Evolutionary conservation across 2,329 filamentous ascomycete species (phyloP), one percentile per base, ranked within the genome.

Genomic region (Monilinia fructigena): DNA sequence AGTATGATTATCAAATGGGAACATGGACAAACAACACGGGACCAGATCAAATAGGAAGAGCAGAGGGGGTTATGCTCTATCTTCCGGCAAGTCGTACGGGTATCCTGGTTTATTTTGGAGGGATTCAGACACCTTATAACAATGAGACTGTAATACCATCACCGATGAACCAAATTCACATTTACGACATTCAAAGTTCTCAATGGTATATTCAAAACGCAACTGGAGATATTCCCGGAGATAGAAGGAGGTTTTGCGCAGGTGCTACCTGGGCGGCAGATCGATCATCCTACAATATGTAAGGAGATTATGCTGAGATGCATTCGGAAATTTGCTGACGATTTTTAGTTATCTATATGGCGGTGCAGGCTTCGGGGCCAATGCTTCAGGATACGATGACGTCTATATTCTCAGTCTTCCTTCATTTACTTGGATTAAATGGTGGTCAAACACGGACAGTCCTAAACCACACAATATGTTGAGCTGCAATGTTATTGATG

Each of bases 211-310:
- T 76, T 12, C 86, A 89, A 72, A 81, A 78, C 11, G 84, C 86
- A 0, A 79, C 78, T 0, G 86, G 86, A 0, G 74, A 80, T 38
- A 74, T 84, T 1, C 86, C 86, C 3, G 76, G 76, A 18, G 77
- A 81, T 67, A 79, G 86, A 14, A 79, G 85, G 35, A 81, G 83
- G 38, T 89, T 88, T 68, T 89, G 86, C 73, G 85, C 85, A 3
- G 86, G 85, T 59, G 83, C 81, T 18, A 83, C 83, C 1, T 88
- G 85, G 81, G 81, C 86, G 0, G 72, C 80, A 11, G 86, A 89
- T 70, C 78, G 81, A 65, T 86, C 85, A 18, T 87, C 84, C 10
- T 88, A 88, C 72, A 89, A 89, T 70, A 85, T 89, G 83, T 88
- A 72, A 75, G 83, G 76, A 42, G 40, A 26, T 54, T 48, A 28